Base-by-base conservation (phyloP, 192 early-diverging fungal species). In the Linnemannia zychae region DNA sequence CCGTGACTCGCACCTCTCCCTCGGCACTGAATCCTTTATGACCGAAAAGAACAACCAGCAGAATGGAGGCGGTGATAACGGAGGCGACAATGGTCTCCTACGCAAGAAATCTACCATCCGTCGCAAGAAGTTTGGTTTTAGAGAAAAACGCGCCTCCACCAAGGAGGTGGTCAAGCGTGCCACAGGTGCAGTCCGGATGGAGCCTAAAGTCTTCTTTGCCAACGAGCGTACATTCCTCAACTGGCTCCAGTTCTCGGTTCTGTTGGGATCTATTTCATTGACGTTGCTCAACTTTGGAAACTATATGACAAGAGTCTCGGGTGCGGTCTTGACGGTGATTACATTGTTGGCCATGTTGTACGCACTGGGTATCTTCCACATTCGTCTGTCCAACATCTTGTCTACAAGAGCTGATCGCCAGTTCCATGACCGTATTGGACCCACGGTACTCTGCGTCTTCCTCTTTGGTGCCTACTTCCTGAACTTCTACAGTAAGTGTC, bases 151-250 rank as follows among this genome's bases (percentile, higher is more conserved):
- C 0, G 69, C 77, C 15, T n/a, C 77, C 4, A 66, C 44, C 37
- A 48, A 48, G 5, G 53, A 37, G 34, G 89, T 88, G 34, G 89
- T 88, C n/a, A 89, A 88, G 77, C 90, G 89, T 16, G 69, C 88
- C 0, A 22, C 74, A 0, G 90, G 87, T 5, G 91, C 94, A 9
- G 87, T 95, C 4, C 91, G 94, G 24, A 92, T 96, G 48, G 96
- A 97, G 76, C 95, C 96, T 22, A 97, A 97, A 86, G 93, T 95
- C 1, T 96, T 93, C 78, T 95, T 97, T 88, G 95, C 95, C 53
- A 97, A 97, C 75, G 96, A 97, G 80, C 90, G 96, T 74, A 96
- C 95, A 1, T 97, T 96, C 83, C 90, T 97, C 67, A 89, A 91
- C 18, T 97, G 96, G 96, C 88, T 96, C 79, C 93, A 94, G 40